phyloP scores from a whole-genome alignment of 768 basidiomycete genomes.

The Hemileccinum impolitum region DNA sequence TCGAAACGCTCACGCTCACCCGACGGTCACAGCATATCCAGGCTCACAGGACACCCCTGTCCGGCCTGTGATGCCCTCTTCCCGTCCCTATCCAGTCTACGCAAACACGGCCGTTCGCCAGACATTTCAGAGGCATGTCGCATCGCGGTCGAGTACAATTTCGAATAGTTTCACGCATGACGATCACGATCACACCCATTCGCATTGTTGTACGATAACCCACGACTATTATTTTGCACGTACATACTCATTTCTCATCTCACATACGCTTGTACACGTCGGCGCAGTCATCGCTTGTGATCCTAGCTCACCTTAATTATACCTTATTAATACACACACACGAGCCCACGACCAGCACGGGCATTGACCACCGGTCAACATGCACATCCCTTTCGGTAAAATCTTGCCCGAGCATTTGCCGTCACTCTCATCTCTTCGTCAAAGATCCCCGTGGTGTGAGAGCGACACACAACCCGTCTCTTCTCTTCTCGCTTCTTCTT shows the following conservation, averaged over 20 bases:
- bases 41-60: slow-evolving; percentile 57
- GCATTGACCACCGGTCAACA: too few relatives aligned
- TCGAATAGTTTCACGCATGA: slow-evolving; percentile 42
- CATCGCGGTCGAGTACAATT: slow-evolving; percentile 69
- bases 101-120: slow-evolving; percentile 55
- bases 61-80: slow-evolving; percentile 74
- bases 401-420: neutral
- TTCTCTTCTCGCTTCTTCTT: neutral
- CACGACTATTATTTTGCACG: slow-evolving; percentile 27
- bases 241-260: neutral
- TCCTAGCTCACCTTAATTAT: slow-evolving; percentile 32
- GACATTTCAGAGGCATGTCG: slow-evolving; percentile 66
- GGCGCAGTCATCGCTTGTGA: too few relatives aligned
- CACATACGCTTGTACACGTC: too few relatives aligned
- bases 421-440: too few relatives aligned
- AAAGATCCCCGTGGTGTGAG: slow-evolving; percentile 6
- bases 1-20: slow-evolving; percentile 56
- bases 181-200: slow-evolving; percentile 20
- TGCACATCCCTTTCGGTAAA: too few relatives aligned
- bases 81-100: slow-evolving; percentile 53
- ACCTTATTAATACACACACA: slow-evolving; percentile 34
- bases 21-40: slow-evolving; percentile 35
- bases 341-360: too few relatives aligned
- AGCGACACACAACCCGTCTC: too few relatives aligned
- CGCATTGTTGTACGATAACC: slow-evolving; percentile 29